A percentile compares a stretch with the other conserved stretches of the same genome.
Evolutionary conservation across 1,284 basidiomycete species (phyloP).

Genomic region (Microbotryum lychnidis-dioicae): DNA sequence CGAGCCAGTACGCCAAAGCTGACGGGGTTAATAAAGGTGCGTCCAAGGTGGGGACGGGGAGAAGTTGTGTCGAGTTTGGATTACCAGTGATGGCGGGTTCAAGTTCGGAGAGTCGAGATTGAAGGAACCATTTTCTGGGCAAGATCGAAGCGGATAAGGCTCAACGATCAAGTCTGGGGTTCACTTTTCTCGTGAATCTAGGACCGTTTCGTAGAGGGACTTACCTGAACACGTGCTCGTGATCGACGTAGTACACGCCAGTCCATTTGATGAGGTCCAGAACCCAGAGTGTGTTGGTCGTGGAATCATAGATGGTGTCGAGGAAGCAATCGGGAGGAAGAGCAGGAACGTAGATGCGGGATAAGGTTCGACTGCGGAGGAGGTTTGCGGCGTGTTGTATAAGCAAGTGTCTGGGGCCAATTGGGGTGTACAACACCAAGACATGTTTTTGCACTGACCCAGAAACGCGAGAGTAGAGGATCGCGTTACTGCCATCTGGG

Average conservation of each 20-base stretch:
- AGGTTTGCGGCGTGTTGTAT: background rate
- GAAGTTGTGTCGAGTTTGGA: background rate
- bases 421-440: too few species aligned
- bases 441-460: constrained; percentile 5
- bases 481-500: constrained; percentile 16
- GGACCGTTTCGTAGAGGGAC: background rate
- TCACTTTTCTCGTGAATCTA: background rate
- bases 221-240: constrained; percentile 4
- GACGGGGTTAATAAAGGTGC: background rate
- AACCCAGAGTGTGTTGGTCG: constrained; percentile 15
- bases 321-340: constrained; percentile 29
- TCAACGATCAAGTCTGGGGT: background rate
- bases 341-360: constrained; percentile 12
- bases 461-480: constrained; percentile 20
- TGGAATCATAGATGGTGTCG: constrained; percentile 25
- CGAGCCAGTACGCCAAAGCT: background rate
- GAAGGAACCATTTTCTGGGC: constrained; percentile 22
- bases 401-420: background rate
- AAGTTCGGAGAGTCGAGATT: constrained; percentile 27
- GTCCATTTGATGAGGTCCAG: constrained; percentile 27
- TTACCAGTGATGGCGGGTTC: background rate
- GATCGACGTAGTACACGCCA: constrained; percentile 14
- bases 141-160: background rate
- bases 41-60: background rate
- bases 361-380: constrained; percentile 14